Base-by-base conservation (phyloP, 202 grass and related monocot species). In the Tripidium arundinaceum region DNA sequence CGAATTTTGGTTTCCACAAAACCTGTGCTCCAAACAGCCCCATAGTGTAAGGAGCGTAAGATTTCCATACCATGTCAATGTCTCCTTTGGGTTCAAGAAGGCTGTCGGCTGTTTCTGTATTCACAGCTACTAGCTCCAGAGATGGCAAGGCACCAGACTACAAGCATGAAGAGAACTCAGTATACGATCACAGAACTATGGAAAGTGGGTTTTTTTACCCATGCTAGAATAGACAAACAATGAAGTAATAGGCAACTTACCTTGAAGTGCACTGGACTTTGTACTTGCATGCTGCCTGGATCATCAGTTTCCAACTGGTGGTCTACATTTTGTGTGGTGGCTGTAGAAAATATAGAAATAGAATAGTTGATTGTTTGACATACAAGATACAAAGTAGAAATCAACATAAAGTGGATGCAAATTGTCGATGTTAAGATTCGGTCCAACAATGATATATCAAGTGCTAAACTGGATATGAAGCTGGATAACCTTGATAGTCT, bases 41-140 rank as follows among this genome's bases (percentile, higher is more conserved):
- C n/a, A 21, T 22, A 55, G 19, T 22, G 50, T 22, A 37, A 61
- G 19, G 39, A 41, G 60, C 3, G 25, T 65, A 40, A 14, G 2
- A 45, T 27, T 27, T 27, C 27, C 39, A 39, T 82, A 91, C 85
- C 89, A 81, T 87, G 50, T 65, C 78, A 31, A 59, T 55, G 61
- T 87, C 77, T 42, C 21, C 65, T 50, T 85, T 29, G 6, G 39
- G 73, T 63, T 66, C 82, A 68, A 68, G 60, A 68, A 41, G 33
- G 42, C 29, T 25, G 18, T 14, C 62, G 2, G 50, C 2, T 75
- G 26, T 55, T 68, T 72, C 81, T 45, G 52, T 24, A 79, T 52
- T 77, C 8, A 14, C 38, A 34, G 59, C 29, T 81, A 24, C 31
- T 59, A 61, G 36, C 52, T 91, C 67, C 22, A 16, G 73, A 65